phyloP scores from a whole-genome alignment of 2,329 filamentous ascomycete genomes.

The Hymenoscyphus salicellus region DNA sequence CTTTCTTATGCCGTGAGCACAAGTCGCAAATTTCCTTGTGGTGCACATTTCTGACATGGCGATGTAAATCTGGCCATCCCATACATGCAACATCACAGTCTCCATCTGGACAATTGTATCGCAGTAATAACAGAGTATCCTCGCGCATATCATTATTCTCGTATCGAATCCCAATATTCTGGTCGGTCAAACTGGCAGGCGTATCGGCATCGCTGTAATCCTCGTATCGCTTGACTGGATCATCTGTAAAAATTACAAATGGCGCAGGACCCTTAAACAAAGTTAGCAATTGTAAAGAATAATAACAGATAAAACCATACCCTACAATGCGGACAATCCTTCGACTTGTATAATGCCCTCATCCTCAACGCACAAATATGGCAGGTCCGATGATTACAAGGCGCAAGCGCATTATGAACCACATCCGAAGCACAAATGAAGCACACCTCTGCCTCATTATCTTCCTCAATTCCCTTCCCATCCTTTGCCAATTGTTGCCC shows the following conservation, averaged over 20 bases:
- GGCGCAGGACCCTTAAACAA: conserved; percentile 58
- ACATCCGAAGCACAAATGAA: conserved; percentile 96
- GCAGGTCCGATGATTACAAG: conserved; percentile 94
- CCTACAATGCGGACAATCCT: conserved; percentile 93
- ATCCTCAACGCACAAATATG: conserved; percentile 92
- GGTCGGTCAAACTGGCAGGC: conserved; percentile 70
- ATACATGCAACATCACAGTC: conserved; percentile 83
- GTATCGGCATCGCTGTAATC: conserved; percentile 69
- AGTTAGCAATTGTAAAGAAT: conserved; percentile 5
- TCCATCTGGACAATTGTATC: conserved; percentile 90
- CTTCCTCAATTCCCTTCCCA: conserved; percentile 36
- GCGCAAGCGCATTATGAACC: conserved; percentile 80
- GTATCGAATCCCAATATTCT: conserved; percentile 87
- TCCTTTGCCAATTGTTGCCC: conserved; percentile 6
- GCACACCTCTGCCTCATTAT: conserved; percentile 76
- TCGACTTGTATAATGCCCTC: conserved; percentile 92
- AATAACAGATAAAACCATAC: conserved; percentile 50
- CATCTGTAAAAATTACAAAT: conserved; percentile 90
- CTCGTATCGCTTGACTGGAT: conserved; percentile 75
- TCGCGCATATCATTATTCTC: conserved; percentile 85
- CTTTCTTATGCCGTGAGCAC: conserved; percentile 92
- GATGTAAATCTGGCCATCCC: conserved; percentile 73
- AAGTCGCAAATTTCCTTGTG: conserved; percentile 88
- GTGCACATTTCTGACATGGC: conserved; percentile 79
- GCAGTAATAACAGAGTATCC: conserved; percentile 80